phyloP scores from a whole-genome alignment of 2,329 filamentous ascomycete species.

The Trichoderma citrinoviride region DNA sequence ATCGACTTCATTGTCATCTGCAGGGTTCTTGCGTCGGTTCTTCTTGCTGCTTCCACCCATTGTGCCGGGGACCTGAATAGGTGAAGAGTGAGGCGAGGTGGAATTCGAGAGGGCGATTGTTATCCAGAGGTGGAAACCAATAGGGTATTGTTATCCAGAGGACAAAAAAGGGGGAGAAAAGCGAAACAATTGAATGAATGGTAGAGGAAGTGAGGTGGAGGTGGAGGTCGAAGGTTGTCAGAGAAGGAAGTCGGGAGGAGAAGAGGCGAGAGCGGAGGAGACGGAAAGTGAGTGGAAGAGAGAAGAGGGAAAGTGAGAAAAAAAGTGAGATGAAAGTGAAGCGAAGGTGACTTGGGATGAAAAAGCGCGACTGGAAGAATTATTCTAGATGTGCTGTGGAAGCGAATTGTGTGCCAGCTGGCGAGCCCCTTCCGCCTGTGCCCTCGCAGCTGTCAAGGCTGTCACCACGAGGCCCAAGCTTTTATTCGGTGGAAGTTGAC shows the following conservation, averaged over 20 bases:
- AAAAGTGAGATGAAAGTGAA: background rate
- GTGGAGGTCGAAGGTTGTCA: background rate
- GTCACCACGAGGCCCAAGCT: no score
- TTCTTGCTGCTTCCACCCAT: slow-evolving; percentile 24
- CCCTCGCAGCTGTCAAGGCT: background rate
- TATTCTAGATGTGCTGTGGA: background rate
- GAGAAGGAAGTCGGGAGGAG: background rate
- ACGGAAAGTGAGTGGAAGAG: background rate
- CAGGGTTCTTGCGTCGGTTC: slow-evolving; percentile 7
- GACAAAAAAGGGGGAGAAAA: background rate
- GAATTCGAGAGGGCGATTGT: background rate
- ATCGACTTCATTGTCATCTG: slow-evolving; percentile 21
- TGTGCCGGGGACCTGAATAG: background rate
- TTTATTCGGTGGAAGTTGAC: background rate
- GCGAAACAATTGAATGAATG: background rate
- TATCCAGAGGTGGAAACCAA: background rate
- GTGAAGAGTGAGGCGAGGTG: background rate
- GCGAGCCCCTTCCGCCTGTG: background rate
- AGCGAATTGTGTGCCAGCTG: slow-evolving; percentile 19
- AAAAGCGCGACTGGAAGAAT: background rate
- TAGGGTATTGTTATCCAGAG: background rate
- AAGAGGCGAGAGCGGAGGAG: background rate
- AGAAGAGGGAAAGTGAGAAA: slow-evolving; percentile 1
- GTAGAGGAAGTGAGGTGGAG: background rate
- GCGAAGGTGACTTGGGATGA: background rate